A percentile compares a stretch with the other conserved stretches of the same genome.
Conservation (phyloP, 495 filamentous ascomycete genomes). For the Cladorrhinum samala region DNA sequence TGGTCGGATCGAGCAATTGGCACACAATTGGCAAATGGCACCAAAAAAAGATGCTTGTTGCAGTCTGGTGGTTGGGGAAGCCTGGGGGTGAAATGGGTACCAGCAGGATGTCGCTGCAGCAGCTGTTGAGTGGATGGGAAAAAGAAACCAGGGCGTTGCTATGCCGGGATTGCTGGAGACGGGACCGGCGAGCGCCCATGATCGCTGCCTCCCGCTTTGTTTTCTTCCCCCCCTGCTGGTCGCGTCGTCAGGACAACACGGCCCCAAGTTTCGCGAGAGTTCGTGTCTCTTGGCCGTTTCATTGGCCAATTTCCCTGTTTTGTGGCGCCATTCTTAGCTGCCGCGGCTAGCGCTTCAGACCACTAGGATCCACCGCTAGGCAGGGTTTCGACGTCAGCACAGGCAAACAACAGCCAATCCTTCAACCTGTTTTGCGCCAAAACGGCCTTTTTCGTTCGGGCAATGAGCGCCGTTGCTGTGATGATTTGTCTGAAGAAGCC, state of each 20-base stretch:
- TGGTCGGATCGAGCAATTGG: not conserved
- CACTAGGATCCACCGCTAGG: not conserved
- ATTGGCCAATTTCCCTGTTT: not conserved
- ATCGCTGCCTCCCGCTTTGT: conserved; percentile 17
- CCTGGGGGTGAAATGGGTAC: conserved; percentile 4
- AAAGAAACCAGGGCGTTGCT: not conserved
- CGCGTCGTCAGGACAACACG: conserved; percentile 6
- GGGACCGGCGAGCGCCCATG: conserved; percentile 4
- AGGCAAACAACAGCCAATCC: not conserved
- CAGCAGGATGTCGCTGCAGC: conserved; percentile 2
- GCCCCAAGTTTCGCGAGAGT: too few species aligned
- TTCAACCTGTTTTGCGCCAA: not conserved
- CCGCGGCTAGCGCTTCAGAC: conserved; percentile 4
- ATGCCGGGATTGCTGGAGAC: conserved; percentile 7
- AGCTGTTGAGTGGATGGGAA: conserved; percentile 2
- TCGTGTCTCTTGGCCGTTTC: not conserved
- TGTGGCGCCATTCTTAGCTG: conserved; percentile 2
- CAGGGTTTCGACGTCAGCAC: not conserved
- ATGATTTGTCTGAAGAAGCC: not conserved
- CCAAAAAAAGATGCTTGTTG: conserved; percentile 1
- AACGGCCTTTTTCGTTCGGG: not conserved
- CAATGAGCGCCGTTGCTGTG: not conserved
- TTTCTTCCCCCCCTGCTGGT: conserved; percentile 11
- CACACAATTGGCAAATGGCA: not conserved
- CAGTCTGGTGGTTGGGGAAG: conserved; percentile 3